Conservation (phyloP, 148 eudicot species). For the Rhododendron williamsianum region DNA sequence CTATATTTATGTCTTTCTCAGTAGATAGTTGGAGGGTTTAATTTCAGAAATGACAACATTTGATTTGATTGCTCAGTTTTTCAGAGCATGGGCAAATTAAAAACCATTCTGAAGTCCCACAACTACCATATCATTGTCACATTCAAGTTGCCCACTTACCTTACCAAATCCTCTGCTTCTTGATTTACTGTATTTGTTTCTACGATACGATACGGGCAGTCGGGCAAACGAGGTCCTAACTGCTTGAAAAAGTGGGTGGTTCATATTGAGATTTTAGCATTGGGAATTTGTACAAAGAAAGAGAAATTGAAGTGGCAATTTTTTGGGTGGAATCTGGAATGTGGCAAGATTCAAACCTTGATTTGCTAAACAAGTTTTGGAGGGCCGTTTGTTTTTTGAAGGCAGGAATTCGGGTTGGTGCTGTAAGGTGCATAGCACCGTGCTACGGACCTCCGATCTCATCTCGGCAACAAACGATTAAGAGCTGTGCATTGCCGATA, state of each 20-base stretch:
- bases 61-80: neutral
- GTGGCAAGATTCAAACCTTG: too few relatives aligned
- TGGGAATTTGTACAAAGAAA: neutral
- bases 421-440: too few relatives aligned
- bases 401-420: too few relatives aligned
- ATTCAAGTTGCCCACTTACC: neutral
- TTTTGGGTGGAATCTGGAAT: too few relatives aligned
- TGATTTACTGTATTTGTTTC: neutral
- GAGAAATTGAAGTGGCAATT: neutral
- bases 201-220: neutral
- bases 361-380: too few relatives aligned
- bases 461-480: too few relatives aligned
- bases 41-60: neutral
- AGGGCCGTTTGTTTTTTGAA: too few relatives aligned
- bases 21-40: neutral
- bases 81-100: neutral
- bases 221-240: neutral
- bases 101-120: conserved; percentile 3
- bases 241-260: neutral
- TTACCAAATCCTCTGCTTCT: neutral
- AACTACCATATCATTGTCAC: neutral
- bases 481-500: too few relatives aligned
- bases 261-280: neutral
- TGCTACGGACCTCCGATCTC: too few relatives aligned
- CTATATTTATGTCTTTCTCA: neutral